Conservation (phyloP, 768 basidiomycete species). For the Lentinula detonsa region DNA sequence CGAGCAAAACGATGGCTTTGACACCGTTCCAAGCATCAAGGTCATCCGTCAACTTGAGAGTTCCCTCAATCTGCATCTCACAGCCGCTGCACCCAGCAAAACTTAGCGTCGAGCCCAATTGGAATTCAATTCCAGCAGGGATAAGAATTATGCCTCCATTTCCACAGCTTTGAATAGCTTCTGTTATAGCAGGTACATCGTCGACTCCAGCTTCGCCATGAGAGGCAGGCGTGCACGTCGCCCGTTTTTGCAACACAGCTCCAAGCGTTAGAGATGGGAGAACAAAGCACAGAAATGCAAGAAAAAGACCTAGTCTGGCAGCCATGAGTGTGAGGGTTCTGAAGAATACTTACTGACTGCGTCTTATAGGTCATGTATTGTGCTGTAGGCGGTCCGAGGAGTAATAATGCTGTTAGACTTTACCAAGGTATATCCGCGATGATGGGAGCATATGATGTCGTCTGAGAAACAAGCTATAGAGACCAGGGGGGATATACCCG, state of each 20-base stretch:
- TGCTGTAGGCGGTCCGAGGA: not conserved
- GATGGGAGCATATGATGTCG: not conserved
- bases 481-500: not conserved
- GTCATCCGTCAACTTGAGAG: constrained; percentile 21
- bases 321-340: not conserved
- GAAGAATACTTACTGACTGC: not conserved
- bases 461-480: not conserved
- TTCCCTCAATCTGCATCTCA: constrained; percentile 24
- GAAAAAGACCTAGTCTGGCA: not conserved
- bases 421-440: not conserved
- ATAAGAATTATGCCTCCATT: constrained; percentile 24
- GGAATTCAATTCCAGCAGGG: constrained; percentile 18
- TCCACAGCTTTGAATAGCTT: constrained; percentile 23
- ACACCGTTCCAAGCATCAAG: constrained; percentile 22
- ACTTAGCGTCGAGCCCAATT: constrained; percentile 20
- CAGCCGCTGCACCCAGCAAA: constrained; percentile 23
- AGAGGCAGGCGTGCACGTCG: constrained; percentile 20
- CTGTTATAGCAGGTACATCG: constrained; percentile 24
- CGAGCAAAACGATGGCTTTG: constrained; percentile 16
- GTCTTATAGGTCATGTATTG: not conserved
- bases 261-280: not conserved
- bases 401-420: not conserved
- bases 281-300: not conserved
- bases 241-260: constrained; percentile 13
- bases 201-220: constrained; percentile 18